These are phyloP conservation scores for Myxozyma geophila DNA, from an alignment of 805 yeast genomes.

Conservation along the genomic window DNA sequence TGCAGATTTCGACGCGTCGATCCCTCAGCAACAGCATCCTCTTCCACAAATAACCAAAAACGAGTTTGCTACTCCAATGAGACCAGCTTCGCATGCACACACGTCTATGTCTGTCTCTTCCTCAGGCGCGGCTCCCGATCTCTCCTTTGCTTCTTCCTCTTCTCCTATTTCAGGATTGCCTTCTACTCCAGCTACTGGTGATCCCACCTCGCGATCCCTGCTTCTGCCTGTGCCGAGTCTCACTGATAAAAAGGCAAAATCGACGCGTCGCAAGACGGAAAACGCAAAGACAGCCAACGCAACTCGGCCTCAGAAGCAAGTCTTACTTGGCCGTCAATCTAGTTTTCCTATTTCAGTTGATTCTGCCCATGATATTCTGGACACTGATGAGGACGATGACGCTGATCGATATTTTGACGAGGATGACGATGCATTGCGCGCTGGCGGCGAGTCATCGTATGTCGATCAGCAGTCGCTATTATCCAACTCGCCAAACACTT, in stretches of 20 bases:
- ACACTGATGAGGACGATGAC: conserved; percentile 25
- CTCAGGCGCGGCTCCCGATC: conserved; percentile 20
- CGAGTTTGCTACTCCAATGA: conserved; percentile 32
- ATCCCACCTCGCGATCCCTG: background rate
- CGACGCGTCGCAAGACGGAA: conserved; percentile 5
- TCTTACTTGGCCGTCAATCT: background rate
- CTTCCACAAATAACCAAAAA: background rate
- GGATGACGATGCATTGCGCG: conserved; percentile 13
- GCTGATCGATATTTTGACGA: conserved; percentile 2
- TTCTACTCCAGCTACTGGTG: conserved; percentile 28
- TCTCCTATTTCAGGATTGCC: conserved; percentile 30
- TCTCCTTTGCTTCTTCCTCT: conserved; percentile 34
- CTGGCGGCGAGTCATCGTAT: background rate
- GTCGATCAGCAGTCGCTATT: conserved; percentile 1
- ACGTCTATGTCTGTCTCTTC: conserved; percentile 17
- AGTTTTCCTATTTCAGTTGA: conserved; percentile 18
- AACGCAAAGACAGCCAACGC: background rate
- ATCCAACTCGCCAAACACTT: conserved; percentile 38
- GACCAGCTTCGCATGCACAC: conserved; percentile 26
- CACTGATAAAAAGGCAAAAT: conserved; percentile 7
- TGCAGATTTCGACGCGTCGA: conserved; percentile 1
- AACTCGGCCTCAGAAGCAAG: background rate
- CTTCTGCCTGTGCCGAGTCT: conserved; percentile 3
- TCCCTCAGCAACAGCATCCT: background rate
- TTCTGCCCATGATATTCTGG: conserved; percentile 9